These are phyloP conservation scores for Apiotrichum laibachii DNA, from an alignment of 1,284 basidiomycete genomes.

Conservation along the genomic window DNA sequence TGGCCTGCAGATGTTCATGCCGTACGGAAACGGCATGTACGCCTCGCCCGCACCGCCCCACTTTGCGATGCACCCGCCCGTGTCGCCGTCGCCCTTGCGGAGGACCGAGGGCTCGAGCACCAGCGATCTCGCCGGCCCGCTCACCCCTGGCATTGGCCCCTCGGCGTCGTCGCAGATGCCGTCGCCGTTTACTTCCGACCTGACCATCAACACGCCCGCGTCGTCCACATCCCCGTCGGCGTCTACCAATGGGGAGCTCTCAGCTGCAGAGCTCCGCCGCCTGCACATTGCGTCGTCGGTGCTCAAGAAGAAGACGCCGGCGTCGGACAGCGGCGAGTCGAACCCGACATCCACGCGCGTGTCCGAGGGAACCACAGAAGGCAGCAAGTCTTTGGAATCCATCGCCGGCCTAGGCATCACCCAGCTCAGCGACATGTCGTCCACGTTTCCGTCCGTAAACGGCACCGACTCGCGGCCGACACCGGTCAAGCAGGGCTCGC, in stretches of 20 bases:
- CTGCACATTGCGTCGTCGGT: conserved; percentile 37
- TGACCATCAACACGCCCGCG: conserved; percentile 9
- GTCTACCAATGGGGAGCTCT: conserved; percentile 10
- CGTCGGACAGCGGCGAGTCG: conserved; percentile 21
- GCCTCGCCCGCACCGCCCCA: conserved; percentile 2
- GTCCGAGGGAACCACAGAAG: background rate
- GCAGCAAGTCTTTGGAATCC: background rate
- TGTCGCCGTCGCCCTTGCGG: conserved; percentile 9
- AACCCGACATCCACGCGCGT: conserved; percentile 1
- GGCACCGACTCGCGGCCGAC: background rate
- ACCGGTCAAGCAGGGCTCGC: conserved; percentile 6
- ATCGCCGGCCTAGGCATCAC: conserved; percentile 19
- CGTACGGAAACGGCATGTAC: background rate
- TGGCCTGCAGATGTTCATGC: conserved; percentile 4
- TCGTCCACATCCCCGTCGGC: conserved; percentile 1
- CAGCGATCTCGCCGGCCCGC: conserved; percentile 34
- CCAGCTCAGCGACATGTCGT: conserved; percentile 2
- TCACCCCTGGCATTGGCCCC: conserved; percentile 30
- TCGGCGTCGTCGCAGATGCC: conserved; percentile 10
- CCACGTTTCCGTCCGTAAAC: conserved; percentile 14
- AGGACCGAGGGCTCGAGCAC: conserved; percentile 6
- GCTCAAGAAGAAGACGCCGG: conserved; percentile 31
- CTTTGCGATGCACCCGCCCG: background rate
- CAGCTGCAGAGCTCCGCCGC: conserved; percentile 32
- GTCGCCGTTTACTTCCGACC: conserved; percentile 17